Evolutionary conservation across 2,329 filamentous ascomycete species (phyloP).

Genomic region (Pyricularia sp.): DNA sequence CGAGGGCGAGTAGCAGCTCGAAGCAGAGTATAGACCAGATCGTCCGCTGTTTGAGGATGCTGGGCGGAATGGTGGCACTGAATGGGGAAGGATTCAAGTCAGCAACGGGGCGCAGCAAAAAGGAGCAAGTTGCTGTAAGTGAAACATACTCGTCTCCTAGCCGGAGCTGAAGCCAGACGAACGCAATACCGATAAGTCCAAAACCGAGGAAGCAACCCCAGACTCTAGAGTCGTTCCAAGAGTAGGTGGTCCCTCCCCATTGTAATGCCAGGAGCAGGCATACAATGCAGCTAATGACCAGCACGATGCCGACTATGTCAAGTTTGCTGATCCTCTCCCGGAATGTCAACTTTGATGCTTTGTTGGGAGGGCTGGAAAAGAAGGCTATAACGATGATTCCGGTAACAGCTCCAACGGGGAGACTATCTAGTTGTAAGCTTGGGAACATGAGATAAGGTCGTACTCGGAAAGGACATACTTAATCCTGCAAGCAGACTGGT

Average conservation of each 20-base stretch:
- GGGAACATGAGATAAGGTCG: too few relatives aligned
- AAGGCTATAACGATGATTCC: neutral
- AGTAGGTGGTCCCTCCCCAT: neutral
- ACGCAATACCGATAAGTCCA: neutral
- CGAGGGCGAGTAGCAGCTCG: neutral
- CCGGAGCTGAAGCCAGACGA: neutral
- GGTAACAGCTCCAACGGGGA: conserved; percentile 24
- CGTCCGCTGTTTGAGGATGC: neutral
- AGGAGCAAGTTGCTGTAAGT: neutral
- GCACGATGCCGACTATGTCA: neutral
- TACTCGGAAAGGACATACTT: too few relatives aligned
- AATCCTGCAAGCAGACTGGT: too few relatives aligned
- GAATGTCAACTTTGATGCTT: neutral
- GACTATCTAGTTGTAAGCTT: too few relatives aligned
- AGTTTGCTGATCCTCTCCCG: neutral
- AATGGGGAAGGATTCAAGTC: too few relatives aligned
- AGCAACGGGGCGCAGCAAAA: too few relatives aligned
- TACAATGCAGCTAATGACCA: neutral
- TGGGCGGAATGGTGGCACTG: neutral
- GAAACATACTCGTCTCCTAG: neutral
- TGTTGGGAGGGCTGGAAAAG: neutral
- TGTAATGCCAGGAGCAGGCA: conserved; percentile 2
- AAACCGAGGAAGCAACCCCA: neutral
- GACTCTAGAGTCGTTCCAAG: neutral
- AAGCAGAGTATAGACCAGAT: neutral